Evolutionary conservation across 495 filamentous ascomycete species (phyloP).

Genomic region (Penicillium lividum): DNA sequence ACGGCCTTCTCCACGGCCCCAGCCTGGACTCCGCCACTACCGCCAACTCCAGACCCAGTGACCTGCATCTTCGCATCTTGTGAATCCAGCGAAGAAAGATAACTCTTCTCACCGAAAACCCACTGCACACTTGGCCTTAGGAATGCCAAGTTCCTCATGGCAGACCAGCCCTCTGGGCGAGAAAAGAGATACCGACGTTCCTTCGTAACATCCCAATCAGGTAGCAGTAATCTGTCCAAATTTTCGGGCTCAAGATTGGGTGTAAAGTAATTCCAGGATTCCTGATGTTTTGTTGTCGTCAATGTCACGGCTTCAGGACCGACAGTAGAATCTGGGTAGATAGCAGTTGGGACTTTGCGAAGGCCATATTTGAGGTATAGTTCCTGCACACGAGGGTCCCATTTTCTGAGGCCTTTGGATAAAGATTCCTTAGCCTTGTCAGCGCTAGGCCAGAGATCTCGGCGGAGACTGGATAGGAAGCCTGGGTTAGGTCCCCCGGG

Average conservation of each 20-base stretch:
- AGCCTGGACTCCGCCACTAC: conserved; percentile 65
- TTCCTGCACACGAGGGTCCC: conserved; percentile 8
- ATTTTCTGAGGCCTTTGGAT: not conserved
- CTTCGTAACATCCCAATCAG: conserved; percentile 42
- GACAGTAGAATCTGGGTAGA: not conserved
- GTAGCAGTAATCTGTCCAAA: conserved; percentile 54
- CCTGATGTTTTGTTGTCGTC: conserved; percentile 49
- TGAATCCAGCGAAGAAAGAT: conserved; percentile 47
- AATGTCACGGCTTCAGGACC: conserved; percentile 37
- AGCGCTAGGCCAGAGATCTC: conserved; percentile 20
- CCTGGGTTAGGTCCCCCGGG: conserved; percentile 13
- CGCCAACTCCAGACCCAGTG: conserved; percentile 65
- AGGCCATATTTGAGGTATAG: conserved; percentile 7
- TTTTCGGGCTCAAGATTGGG: conserved; percentile 22
- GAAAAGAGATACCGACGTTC: conserved; percentile 16
- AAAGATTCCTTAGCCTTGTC: conserved; percentile 1
- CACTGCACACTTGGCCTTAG: conserved; percentile 67
- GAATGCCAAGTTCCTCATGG: conserved; percentile 54
- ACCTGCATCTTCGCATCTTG: conserved; percentile 58
- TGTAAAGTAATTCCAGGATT: conserved; percentile 39
- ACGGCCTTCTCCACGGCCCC: conserved; percentile 32
- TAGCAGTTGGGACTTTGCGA: conserved; percentile 32
- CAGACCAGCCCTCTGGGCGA: conserved; percentile 38
- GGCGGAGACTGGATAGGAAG: conserved; percentile 37
- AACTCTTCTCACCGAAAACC: conserved; percentile 60